A percentile compares a stretch with the other conserved stretches of the same genome.
These are phyloP conservation scores for Fusarium luffae DNA, from an alignment of 2,329 filamentous ascomycete genomes.

Conservation along the genomic window DNA sequence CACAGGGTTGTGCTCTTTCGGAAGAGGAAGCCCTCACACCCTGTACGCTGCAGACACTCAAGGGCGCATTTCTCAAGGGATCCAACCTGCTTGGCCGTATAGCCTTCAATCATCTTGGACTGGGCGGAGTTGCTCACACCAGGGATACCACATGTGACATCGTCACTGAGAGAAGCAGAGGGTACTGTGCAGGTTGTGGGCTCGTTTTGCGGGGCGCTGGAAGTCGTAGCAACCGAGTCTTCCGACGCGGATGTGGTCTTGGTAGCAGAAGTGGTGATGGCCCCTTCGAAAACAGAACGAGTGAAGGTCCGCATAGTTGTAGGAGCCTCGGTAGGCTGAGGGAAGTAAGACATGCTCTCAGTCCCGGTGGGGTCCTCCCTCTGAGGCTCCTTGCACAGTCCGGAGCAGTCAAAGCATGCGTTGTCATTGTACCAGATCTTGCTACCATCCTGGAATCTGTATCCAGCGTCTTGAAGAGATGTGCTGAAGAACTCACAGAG, in stretches of 20 bases:
- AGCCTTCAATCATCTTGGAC: constrained; percentile 15
- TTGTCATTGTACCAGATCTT: constrained; percentile 25
- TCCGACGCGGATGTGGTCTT: neutral
- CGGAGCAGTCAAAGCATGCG: constrained; percentile 29
- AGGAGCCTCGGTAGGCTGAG: neutral
- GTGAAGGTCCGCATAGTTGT: constrained; percentile 32
- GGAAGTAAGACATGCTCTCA: neutral
- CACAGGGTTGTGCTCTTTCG: constrained; percentile 22
- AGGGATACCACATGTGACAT: constrained; percentile 30
- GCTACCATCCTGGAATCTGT: neutral
- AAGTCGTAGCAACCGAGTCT: constrained; percentile 1
- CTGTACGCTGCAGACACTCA: constrained; percentile 22
- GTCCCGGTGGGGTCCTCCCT: neutral
- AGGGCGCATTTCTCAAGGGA: constrained; percentile 27
- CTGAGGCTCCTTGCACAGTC: constrained; percentile 1
- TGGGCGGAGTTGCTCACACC: constrained; percentile 30
- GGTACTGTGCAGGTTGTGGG: constrained; percentile 21
- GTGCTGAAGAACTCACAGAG: constrained; percentile 24
- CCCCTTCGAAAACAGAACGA: neutral
- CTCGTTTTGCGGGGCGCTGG: neutral
- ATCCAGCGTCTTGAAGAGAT: constrained; percentile 10
- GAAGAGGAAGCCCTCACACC: constrained; percentile 33
- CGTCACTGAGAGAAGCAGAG: constrained; percentile 19
- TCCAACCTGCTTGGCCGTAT: constrained; percentile 30
- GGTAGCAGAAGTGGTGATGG: neutral